phyloP scores from a whole-genome alignment of 345 rosid species.

The Hibiscus tridactylites region DNA sequence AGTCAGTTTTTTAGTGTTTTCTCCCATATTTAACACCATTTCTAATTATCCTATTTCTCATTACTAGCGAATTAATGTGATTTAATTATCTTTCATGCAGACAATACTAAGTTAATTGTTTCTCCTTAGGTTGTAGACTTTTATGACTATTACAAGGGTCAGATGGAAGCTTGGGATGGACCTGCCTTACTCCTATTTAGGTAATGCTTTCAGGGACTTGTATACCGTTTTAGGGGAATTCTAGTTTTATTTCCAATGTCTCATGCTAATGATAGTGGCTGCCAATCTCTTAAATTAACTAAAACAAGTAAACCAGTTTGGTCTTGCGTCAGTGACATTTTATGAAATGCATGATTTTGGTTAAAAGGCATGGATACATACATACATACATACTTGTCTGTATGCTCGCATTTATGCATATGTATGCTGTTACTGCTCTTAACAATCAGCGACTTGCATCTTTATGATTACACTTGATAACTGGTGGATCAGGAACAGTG shows the following conservation, averaged over 20 bases:
- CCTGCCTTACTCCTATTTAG: conserved; percentile 98
- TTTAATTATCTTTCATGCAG: neutral
- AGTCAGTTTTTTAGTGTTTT: neutral
- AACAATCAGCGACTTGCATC: neutral
- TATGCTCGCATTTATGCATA: neutral
- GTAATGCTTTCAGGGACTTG: conserved; percentile 26
- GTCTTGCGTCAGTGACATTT: neutral
- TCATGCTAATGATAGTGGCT: neutral
- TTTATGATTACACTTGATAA: neutral
- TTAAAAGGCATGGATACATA: neutral
- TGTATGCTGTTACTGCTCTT: neutral
- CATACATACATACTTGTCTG: neutral
- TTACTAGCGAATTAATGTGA: neutral
- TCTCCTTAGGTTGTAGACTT: conserved; percentile 67
- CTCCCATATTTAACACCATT: neutral
- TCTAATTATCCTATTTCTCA: neutral
- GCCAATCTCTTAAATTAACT: neutral
- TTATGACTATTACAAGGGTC: conserved; percentile 97
- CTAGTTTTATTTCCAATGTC: neutral
- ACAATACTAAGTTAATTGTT: conserved; percentile 10
- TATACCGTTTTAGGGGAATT: neutral
- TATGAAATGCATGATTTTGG: neutral
- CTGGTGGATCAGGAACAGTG: neutral
- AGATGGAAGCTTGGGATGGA: conserved; percentile 99
- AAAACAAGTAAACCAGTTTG: neutral